Evolutionary conservation across 1,284 basidiomycete genomes (phyloP).

Genomic region (Heterobasidion annosum): DNA sequence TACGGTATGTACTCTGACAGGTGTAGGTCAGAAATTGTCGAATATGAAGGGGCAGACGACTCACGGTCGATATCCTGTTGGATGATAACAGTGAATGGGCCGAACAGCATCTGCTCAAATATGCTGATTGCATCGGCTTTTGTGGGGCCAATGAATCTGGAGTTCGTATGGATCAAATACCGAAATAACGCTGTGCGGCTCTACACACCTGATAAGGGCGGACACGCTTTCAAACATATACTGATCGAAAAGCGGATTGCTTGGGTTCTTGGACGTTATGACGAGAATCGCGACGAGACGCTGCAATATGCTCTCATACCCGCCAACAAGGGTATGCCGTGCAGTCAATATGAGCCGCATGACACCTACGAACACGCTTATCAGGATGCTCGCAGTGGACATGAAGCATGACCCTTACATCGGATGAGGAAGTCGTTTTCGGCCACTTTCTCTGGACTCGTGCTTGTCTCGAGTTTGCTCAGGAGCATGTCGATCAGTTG

Average conservation of each 20-base stretch:
- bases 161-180: constrained; percentile 1
- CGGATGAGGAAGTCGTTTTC: constrained; percentile 99
- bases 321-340: constrained; percentile 66
- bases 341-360: constrained; percentile 94
- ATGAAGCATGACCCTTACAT: constrained; percentile 43
- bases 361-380: constrained; percentile 42
- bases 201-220: constrained; percentile 71
- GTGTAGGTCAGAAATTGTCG: neutral
- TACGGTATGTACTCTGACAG: constrained; percentile 90
- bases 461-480: constrained; percentile 74
- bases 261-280: constrained; percentile 90
- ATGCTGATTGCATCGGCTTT: constrained; percentile 55
- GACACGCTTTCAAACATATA: constrained; percentile 96
- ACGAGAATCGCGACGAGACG: constrained; percentile 80
- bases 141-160: constrained; percentile 73
- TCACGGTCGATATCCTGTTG: constrained; percentile 88
- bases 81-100: constrained; percentile 83
- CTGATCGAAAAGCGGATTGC: constrained; percentile 96
- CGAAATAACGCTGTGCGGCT: neutral
- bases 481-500: constrained; percentile 75
- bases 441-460: constrained; percentile 87
- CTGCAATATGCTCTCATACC: constrained; percentile 59
- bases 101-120: constrained; percentile 83
- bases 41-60: constrained; percentile 15
- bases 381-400: neutral